A percentile compares a stretch with the other conserved stretches of the same genome.
Conservation (phyloP, 306 rosid genomes). For the Ceratonia siliqua region DNA sequence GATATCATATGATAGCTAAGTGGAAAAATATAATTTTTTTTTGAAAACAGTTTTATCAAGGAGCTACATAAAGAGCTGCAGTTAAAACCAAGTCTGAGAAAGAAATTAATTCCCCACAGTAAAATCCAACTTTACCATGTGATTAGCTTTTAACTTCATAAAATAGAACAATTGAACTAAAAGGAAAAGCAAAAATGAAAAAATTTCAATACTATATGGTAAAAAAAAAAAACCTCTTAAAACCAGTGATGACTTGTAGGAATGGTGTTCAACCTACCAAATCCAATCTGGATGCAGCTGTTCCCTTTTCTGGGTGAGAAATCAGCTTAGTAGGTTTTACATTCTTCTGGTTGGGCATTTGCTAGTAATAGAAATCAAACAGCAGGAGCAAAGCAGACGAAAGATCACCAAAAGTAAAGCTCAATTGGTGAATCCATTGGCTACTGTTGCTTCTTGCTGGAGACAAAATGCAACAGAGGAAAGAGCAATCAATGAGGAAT, state of each 20-base stretch:
- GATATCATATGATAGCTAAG: background rate
- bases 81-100: background rate
- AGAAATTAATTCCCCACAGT: background rate
- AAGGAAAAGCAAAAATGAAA: background rate
- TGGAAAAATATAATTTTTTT: background rate
- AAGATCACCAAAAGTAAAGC: background rate
- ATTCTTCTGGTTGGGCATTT: background rate
- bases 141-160: background rate
- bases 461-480: slow-evolving; percentile 3
- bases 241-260: background rate
- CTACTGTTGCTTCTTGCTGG: background rate
- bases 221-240: background rate
- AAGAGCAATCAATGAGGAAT: background rate
- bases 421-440: background rate
- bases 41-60: background rate
- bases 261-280: background rate
- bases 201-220: background rate
- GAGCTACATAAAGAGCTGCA: background rate
- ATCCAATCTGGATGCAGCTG: background rate
- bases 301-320: background rate
- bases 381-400: background rate
- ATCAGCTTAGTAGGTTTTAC: background rate
- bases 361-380: background rate
- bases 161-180: background rate
- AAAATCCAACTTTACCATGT: background rate